Evolutionary conservation across 768 basidiomycete genomes (phyloP), one percentile per base, ranked within the genome.

Genomic region (Coprinopsis marcescibilis): DNA sequence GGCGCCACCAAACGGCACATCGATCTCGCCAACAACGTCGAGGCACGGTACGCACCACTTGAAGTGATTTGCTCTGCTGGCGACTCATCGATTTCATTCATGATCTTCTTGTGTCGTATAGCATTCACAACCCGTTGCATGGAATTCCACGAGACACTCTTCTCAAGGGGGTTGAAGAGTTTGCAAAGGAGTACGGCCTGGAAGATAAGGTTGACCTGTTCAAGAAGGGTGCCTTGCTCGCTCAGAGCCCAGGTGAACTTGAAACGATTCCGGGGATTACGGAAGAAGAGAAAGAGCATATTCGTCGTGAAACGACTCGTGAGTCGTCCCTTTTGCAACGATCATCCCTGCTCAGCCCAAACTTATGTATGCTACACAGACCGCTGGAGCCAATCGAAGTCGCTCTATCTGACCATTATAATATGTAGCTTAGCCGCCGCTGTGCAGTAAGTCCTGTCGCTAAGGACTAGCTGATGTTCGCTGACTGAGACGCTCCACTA

Each of bases 401-500:
- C 60, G 38, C 57, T 75, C 11, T 71, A 73, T 53, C 33, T 69
- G 56, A 72, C 72, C 1, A 65, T 77, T 33, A 53, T 72, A 37
- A 57, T 77, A 21, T 81, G 85, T 52, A 85, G 83, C 13, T 62
- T 90, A 38, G 85, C 84, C 1, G 89, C 88, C 2, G 85, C 83
- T 41, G 85, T 89, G n/a, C 87, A 90, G 71, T 85, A 25, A 20
- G 40, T 42, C 32, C 17, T 30, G 14, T 48, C 13, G 20, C 33
- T n/a, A n/a, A n/a, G n/a, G n/a, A n/a, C n/a, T n/a, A 12, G n/a
- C 35, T 41, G n/a, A 41, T 45, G 20, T 21, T 30, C 5, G 17
- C 37, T 29, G 17, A 36, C 34, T 20, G 20, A 14, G n/a, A 32
- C 36, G n/a, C n/a, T n/a, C n/a, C n/a, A n/a, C n/a, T n/a, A 25